phyloP scores from a whole-genome alignment of 768 basidiomycete species.

The Naganishia vishniacii region DNA sequence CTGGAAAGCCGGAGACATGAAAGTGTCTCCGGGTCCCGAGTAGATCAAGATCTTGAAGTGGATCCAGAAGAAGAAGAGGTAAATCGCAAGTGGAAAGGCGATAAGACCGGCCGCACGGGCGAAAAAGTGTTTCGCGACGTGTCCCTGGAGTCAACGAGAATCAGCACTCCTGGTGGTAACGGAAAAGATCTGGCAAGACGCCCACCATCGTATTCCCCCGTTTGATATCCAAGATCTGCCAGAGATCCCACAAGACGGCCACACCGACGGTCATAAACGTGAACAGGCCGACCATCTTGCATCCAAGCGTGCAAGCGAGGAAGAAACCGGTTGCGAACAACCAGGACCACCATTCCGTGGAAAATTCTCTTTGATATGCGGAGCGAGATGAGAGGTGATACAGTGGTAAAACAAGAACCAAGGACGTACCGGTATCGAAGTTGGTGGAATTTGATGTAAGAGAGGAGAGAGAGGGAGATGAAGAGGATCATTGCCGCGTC shows the following conservation, averaged over 20 bases:
- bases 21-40: conserved; percentile 87
- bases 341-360: conserved; percentile 92
- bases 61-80: conserved; percentile 91
- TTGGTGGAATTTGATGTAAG: conserved; percentile 90
- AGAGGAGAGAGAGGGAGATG: conserved; percentile 86
- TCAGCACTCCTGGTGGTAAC: conserved; percentile 18
- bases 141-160: conserved; percentile 56
- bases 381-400: no score
- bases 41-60: conserved; percentile 82
- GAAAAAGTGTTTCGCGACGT: conserved; percentile 80
- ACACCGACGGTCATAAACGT: conserved; percentile 82
- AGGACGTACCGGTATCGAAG: conserved; percentile 68
- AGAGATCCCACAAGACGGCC: conserved; percentile 87
- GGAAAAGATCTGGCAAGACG: background rate
- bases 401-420: no score
- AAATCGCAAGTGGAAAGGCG: conserved; percentile 77
- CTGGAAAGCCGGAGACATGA: conserved; percentile 98
- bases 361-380: conserved; percentile 75
- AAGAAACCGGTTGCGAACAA: conserved; percentile 79
- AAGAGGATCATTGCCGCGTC: conserved; percentile 93
- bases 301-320: conserved; percentile 93
- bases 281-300: conserved; percentile 94
- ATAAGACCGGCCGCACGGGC: conserved; percentile 83
- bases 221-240: conserved; percentile 82
- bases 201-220: conserved; percentile 73